Base-by-base conservation (phyloP, 176 grass and related monocot genomes). In the Musa itinerans region DNA sequence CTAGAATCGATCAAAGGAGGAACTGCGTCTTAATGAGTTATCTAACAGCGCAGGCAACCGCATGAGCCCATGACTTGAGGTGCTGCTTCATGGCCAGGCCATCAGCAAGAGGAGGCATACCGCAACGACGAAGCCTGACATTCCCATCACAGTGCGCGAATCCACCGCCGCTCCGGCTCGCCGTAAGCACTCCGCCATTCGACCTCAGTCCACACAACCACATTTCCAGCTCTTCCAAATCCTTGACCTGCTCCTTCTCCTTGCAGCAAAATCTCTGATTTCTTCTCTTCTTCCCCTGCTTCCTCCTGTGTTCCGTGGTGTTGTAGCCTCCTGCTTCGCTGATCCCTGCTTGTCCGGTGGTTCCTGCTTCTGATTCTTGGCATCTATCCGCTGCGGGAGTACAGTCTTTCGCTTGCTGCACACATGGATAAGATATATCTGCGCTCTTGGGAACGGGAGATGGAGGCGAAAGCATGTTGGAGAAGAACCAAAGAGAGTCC, bases 1-100 rank as follows among this genome's bases (percentile, higher is more conserved):
- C 29, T 34, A 34, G 3, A 34, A 34, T 34, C 29, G 29, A 34
- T 5, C 29, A 34, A 34, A 34, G 29, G 29, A 34, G 29, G 29
- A 34, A 34, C 3, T 34, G 3, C 29, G 29, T 34, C 29, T 34
- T 34, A 34, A 5, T 34, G 29, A 34, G 29, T 57, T 24, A 89
- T 80, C 76, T 86, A 63, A 92, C 81, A 0, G 89, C 83, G 54
- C 83, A 87, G 66, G 84, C 90, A 62, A 92, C 81, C 2, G 87
- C 90, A 50, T 89, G 81, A 72, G 90, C 90, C 90, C 86, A 89
- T n/a, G 84, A 89, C 65, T 78, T 86, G 14, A 92, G 78, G 20
- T 89, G 90, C 27, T 53, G 76, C 81, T 81, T 89, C 90, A 92
- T 92, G 81, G 76, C 84, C 13, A 80, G n/a, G 13, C 84, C 85